phyloP scores from a whole-genome alignment of 257 asterid genomes.

The Nicotiana undulata region DNA sequence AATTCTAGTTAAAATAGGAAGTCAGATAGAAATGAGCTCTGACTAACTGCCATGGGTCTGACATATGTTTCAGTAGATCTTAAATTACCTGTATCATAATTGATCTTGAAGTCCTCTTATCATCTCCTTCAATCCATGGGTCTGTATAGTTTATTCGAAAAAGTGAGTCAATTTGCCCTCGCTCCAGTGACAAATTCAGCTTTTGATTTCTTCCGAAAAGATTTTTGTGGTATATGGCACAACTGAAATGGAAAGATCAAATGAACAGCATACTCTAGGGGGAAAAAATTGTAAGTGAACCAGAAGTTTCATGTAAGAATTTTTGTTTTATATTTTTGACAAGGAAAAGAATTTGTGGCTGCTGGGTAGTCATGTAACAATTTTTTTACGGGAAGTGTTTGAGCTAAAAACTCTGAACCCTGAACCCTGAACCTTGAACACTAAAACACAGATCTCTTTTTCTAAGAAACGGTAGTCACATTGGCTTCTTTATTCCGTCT shows the following conservation, averaged over 20 bases:
- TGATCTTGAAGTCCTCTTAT: constrained; percentile 92
- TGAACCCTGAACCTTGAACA: too few relatives aligned
- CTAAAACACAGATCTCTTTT: not conserved
- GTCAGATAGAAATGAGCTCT: constrained; percentile 11
- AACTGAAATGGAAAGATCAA: constrained; percentile 47
- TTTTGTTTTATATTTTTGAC: too few relatives aligned
- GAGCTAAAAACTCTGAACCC: not conserved
- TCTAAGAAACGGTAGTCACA: not conserved
- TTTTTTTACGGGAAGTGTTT: not conserved
- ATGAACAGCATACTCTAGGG: constrained; percentile 3
- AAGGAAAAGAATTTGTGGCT: too few relatives aligned
- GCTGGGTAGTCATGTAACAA: not conserved
- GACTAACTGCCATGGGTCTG: constrained; percentile 1
- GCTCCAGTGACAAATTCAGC: constrained; percentile 84
- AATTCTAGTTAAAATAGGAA: constrained; percentile 48
- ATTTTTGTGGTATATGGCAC: constrained; percentile 85
- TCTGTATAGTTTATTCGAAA: constrained; percentile 85
- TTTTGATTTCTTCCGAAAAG: constrained; percentile 95
- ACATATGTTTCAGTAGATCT: not conserved
- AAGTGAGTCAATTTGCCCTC: constrained; percentile 93
- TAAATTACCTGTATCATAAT: constrained; percentile 79
- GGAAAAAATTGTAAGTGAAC: not conserved
- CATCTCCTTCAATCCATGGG: constrained; percentile 99
- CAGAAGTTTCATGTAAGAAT: not conserved
- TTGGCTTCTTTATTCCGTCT: not conserved